Conservation (phyloP, 768 basidiomycete genomes). For the Suillus placidus region DNA sequence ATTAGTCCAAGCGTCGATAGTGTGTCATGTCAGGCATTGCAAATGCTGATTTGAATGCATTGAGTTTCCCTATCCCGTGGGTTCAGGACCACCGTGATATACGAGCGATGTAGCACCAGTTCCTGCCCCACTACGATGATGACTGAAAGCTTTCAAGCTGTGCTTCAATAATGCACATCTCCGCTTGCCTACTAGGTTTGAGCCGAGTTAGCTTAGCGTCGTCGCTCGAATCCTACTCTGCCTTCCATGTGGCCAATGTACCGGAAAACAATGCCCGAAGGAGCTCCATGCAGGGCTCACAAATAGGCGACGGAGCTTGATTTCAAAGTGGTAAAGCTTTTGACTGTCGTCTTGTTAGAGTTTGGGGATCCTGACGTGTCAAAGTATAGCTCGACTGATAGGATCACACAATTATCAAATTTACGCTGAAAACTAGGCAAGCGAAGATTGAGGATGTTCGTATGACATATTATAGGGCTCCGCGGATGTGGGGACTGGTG, state of each 20-base stretch:
- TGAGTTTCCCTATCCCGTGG: background rate
- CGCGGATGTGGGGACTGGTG: background rate
- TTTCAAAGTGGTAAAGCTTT: background rate
- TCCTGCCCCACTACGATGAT: background rate
- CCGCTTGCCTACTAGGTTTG: background rate
- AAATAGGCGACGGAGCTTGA: background rate
- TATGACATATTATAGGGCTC: background rate
- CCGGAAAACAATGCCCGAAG: background rate
- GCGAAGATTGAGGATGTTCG: background rate
- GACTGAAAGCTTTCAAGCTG: background rate
- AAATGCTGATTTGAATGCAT: background rate
- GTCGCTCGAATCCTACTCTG: background rate
- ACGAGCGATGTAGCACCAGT: background rate
- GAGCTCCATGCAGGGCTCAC: background rate
- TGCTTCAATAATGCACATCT: background rate
- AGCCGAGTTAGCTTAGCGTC: background rate
- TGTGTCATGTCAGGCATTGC: background rate
- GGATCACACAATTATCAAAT: background rate
- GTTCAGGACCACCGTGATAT: background rate
- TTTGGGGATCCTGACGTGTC: background rate
- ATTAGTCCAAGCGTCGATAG: background rate
- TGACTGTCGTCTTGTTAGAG: background rate
- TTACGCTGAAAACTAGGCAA: background rate
- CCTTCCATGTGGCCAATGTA: background rate
- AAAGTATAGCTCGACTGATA: background rate